These are phyloP conservation scores for Pseudocercospora cruenta DNA, from an alignment of 2,329 filamentous ascomycete genomes.

Conservation along the genomic window DNA sequence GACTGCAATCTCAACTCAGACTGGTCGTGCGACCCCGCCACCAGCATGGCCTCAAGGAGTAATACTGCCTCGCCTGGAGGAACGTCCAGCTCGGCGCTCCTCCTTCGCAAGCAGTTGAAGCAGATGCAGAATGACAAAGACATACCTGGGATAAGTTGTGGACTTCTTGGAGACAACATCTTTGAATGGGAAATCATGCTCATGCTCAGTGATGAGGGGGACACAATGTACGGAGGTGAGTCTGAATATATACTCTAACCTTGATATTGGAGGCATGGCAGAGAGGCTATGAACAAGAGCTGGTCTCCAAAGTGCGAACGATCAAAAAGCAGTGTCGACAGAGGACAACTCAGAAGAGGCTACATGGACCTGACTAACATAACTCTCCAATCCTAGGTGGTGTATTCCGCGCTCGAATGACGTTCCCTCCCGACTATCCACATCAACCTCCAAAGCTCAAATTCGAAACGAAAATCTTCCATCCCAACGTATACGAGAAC, in stretches of 20 bases:
- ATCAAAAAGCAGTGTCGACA: not conserved
- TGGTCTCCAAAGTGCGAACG: not conserved
- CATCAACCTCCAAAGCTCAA: conserved; percentile 85
- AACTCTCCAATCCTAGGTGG: conserved; percentile 62
- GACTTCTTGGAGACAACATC: conserved; percentile 81
- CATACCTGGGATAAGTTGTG: conserved; percentile 91
- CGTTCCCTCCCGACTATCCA: conserved; percentile 84
- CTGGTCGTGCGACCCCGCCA: conserved; percentile 1
- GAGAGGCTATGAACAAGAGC: not conserved
- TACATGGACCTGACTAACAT: not conserved
- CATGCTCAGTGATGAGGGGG: conserved; percentile 84
- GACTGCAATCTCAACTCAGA: not conserved
- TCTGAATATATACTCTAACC: conserved; percentile 17
- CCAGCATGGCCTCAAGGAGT: conserved; percentile 23
- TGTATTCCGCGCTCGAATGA: conserved; percentile 84
- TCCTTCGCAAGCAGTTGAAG: conserved; percentile 85
- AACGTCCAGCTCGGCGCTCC: conserved; percentile 63
- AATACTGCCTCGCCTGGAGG: conserved; percentile 30
- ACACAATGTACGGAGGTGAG: conserved; percentile 85
- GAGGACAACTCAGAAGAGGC: not conserved
- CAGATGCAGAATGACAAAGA: conserved; percentile 91
- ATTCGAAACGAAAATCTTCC: conserved; percentile 85
- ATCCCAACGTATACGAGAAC: conserved; percentile 87
- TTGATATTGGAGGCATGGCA: not conserved
- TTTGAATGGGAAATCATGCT: conserved; percentile 99